These are phyloP conservation scores for Penicillium simplicissimum DNA, from an alignment of 495 filamentous ascomycete species.

Conservation along the genomic window DNA sequence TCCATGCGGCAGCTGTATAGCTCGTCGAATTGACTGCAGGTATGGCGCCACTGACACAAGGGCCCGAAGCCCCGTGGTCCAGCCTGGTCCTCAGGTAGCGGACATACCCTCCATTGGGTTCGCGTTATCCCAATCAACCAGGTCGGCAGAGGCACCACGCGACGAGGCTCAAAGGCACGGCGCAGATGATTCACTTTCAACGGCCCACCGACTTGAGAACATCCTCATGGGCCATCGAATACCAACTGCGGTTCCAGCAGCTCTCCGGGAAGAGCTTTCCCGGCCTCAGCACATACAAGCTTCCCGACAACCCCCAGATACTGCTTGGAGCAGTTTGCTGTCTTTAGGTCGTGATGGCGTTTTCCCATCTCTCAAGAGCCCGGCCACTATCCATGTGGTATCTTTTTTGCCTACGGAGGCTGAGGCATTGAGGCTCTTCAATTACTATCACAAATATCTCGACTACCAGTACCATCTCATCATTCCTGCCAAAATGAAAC, in stretches of 20 bases:
- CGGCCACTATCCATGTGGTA: slow-evolving; percentile 24
- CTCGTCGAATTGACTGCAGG: slow-evolving; percentile 39
- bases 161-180: background rate
- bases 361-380: slow-evolving; percentile 23
- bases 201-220: slow-evolving; percentile 40
- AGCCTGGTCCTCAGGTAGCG: background rate
- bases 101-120: background rate
- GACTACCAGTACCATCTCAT: slow-evolving; percentile 45
- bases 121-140: background rate
- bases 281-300: slow-evolving; percentile 6
- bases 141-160: background rate
- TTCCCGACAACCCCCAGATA: background rate
- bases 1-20: slow-evolving; percentile 48
- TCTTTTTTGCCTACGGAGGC: slow-evolving; percentile 29
- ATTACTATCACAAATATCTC: slow-evolving; percentile 38
- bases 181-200: slow-evolving; percentile 26
- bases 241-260: slow-evolving; percentile 28
- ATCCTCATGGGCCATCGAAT: slow-evolving; percentile 44
- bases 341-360: background rate
- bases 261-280: slow-evolving; percentile 25
- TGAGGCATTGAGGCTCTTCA: slow-evolving; percentile 34
- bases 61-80: background rate
- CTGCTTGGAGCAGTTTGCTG: background rate
- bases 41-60: slow-evolving; percentile 16
- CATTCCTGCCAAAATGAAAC: slow-evolving; percentile 26